These are phyloP conservation scores for Halophytophthora batemanensis DNA, from an alignment of 352 stramenopile species.

Conservation along the genomic window DNA sequence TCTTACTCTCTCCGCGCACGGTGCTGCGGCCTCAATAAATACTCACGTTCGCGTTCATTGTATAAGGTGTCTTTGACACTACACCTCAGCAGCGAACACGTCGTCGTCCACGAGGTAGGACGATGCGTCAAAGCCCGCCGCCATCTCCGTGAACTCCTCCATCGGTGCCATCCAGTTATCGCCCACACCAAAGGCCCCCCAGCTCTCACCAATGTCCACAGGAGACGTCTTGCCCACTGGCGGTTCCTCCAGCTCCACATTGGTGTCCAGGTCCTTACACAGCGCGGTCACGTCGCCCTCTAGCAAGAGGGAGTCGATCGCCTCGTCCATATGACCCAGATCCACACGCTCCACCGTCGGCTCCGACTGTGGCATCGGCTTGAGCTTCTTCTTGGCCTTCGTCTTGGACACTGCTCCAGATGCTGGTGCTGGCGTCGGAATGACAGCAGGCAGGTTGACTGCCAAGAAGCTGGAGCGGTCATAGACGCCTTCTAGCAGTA, in stretches of 20 bases:
- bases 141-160: conserved; percentile 17
- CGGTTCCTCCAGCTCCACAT: conserved; percentile 11
- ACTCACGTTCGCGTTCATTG: no score
- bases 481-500: conserved; percentile 26
- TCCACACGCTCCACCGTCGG: conserved; percentile 2
- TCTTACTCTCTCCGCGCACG: no score
- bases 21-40: no score
- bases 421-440: not conserved
- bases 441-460: not conserved
- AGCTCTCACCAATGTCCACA: conserved; percentile 33
- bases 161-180: conserved; percentile 24
- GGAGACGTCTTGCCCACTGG: conserved; percentile 33
- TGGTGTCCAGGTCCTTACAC: conserved; percentile 20
- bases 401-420: conserved; percentile 1
- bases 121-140: conserved; percentile 18
- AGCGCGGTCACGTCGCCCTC: conserved; percentile 11
- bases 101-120: conserved; percentile 27
- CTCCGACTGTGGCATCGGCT: no score
- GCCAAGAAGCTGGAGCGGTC: conserved; percentile 11
- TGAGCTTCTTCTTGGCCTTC: no score
- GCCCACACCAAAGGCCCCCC: conserved; percentile 25
- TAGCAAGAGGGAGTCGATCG: conserved; percentile 14
- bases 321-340: conserved; percentile 8
- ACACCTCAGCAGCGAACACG: conserved; percentile 31
- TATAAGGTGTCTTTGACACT: no score